Evolutionary conservation across 768 basidiomycete genomes (phyloP).

Genomic region (Trametes punicea): DNA sequence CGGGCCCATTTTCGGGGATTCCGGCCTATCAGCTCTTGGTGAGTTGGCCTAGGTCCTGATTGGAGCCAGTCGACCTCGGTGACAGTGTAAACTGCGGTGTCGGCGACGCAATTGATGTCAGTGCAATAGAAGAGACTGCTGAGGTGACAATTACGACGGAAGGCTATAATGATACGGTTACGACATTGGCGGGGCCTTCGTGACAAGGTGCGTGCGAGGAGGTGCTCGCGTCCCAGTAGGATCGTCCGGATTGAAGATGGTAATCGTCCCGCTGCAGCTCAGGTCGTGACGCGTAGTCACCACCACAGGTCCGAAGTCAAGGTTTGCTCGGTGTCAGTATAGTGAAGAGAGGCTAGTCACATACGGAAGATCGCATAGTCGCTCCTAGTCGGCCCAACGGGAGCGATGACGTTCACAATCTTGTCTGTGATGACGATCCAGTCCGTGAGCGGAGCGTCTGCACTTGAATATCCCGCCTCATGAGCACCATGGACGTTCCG

Average conservation of each 20-base stretch:
- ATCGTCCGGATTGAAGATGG: conserved; percentile 20
- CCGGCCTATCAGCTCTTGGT: no score
- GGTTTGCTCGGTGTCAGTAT: no score
- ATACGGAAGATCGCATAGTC: conserved; percentile 13
- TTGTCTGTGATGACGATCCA: conserved; percentile 16
- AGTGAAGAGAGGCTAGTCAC: no score
- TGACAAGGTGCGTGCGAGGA: conserved; percentile 5
- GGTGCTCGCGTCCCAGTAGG: conserved; percentile 6
- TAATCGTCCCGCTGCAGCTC: conserved; percentile 12
- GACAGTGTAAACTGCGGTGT: background rate
- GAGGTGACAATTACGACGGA: no score
- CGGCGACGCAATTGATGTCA: no score
- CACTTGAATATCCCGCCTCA: no score
- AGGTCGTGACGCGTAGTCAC: conserved; percentile 15
- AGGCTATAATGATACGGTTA: background rate
- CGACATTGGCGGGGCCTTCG: conserved; percentile 12
- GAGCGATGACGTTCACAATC: conserved; percentile 16
- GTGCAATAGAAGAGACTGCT: no score
- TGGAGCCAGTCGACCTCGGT: background rate
- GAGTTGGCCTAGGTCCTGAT: no score
- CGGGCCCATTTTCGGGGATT: no score
- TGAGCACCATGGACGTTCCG: no score
- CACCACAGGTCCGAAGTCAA: background rate
- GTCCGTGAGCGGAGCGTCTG: conserved; percentile 13
- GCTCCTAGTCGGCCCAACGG: conserved; percentile 8